Conservation (phyloP, 225 moss, liverwort and hornwort genomes). For the Marchantia paleacea region DNA sequence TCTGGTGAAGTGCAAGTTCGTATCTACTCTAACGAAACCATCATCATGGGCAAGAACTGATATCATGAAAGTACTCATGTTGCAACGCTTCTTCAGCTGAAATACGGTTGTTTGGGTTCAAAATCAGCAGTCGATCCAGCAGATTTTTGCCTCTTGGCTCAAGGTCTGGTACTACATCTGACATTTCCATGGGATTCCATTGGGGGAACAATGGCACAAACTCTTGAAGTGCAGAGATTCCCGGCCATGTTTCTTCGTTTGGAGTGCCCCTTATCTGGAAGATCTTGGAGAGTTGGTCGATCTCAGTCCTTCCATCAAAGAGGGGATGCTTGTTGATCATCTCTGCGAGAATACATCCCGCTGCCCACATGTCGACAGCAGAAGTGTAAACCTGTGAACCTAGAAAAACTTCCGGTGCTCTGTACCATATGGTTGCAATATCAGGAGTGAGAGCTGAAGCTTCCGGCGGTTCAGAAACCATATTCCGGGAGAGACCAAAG, state of each 20-base stretch:
- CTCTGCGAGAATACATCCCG: slow-evolving; percentile 93
- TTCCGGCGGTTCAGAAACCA: slow-evolving; percentile 45
- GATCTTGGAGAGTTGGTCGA: slow-evolving; percentile 89
- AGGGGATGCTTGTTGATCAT: slow-evolving; percentile 81
- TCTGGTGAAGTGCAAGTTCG: no score
- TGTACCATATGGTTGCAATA: slow-evolving; percentile 89
- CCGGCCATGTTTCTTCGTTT: slow-evolving; percentile 75
- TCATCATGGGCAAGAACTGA: not conserved
- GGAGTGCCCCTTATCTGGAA: slow-evolving; percentile 90
- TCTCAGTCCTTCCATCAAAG: slow-evolving; percentile 90
- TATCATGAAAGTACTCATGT: slow-evolving; percentile 73
- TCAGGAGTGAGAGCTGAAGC: slow-evolving; percentile 67
- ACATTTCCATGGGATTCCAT: slow-evolving; percentile 73
- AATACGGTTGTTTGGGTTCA: slow-evolving; percentile 69
- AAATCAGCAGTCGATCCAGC: not conserved
- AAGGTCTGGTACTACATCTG: not conserved
- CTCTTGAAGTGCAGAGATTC: slow-evolving; percentile 54
- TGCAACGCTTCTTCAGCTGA: slow-evolving; percentile 92
- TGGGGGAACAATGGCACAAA: slow-evolving; percentile 65
- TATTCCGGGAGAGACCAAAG: slow-evolving; percentile 76
- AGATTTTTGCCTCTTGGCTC: not conserved
- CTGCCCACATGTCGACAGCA: slow-evolving; percentile 96
- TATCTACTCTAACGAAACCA: no score
- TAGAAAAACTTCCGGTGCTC: slow-evolving; percentile 84
- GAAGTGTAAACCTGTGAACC: slow-evolving; percentile 88